These are phyloP conservation scores for Batrachochytrium dendrobatidis DNA, from an alignment of 371 early-diverging fungal species.

Conservation along the genomic window DNA sequence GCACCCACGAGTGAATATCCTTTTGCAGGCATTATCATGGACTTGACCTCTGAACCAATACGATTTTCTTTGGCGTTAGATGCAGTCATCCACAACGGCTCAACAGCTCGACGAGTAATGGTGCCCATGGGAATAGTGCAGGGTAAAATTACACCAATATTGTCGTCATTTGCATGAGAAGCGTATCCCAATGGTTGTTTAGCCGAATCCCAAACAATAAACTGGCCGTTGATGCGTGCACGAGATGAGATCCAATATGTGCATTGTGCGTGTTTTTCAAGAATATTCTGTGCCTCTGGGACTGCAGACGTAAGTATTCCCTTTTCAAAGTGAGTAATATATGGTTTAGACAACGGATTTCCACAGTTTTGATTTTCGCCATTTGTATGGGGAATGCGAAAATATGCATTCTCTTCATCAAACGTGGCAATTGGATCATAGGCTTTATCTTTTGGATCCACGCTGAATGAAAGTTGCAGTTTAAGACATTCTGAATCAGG, in stretches of 20 bases:
- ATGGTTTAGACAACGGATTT: slow-evolving; percentile 78
- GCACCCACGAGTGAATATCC: slow-evolving; percentile 87
- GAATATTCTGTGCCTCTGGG: slow-evolving; percentile 66
- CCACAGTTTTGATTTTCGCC: slow-evolving; percentile 79
- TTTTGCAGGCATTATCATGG: slow-evolving; percentile 72
- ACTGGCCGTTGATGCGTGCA: slow-evolving; percentile 76
- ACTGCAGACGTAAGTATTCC: slow-evolving; percentile 65
- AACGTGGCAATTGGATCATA: slow-evolving; percentile 37
- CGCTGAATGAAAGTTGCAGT: slow-evolving; percentile 11
- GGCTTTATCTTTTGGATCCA: slow-evolving; percentile 30
- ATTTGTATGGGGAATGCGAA: slow-evolving; percentile 81
- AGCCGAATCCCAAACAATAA: slow-evolving; percentile 55
- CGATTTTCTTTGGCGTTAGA: slow-evolving; percentile 84
- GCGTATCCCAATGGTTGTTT: not conserved
- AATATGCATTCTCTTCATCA: slow-evolving; percentile 30
- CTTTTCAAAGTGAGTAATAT: slow-evolving; percentile 70
- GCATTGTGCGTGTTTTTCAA: slow-evolving; percentile 69
- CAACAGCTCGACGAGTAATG: slow-evolving; percentile 90
- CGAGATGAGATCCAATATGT: slow-evolving; percentile 90
- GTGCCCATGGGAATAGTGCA: slow-evolving; percentile 92
- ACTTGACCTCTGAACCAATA: slow-evolving; percentile 92
- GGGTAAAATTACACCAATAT: slow-evolving; percentile 83
- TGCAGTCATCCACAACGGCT: slow-evolving; percentile 94
- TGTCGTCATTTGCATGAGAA: not conserved
- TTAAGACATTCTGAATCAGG: not conserved